These are phyloP conservation scores for Globisporangium cystogenes DNA, from an alignment of 352 stramenopile genomes.

Conservation along the genomic window DNA sequence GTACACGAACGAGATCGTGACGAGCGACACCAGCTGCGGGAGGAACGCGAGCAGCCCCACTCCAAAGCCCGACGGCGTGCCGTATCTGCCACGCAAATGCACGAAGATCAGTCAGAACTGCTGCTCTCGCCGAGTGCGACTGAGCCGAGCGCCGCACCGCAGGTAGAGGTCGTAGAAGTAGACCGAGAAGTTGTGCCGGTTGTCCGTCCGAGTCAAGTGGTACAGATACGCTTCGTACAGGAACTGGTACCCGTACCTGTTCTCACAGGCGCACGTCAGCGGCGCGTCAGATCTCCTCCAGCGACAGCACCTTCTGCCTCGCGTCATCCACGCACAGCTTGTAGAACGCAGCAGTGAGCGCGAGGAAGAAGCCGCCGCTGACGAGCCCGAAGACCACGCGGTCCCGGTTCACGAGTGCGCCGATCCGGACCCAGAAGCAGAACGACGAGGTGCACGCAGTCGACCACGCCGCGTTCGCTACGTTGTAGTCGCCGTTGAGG, in stretches of 20 bases:
- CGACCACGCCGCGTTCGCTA: slow-evolving; percentile 38
- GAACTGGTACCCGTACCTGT: slow-evolving; percentile 89
- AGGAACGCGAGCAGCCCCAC: slow-evolving; percentile 82
- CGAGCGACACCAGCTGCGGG: slow-evolving; percentile 70
- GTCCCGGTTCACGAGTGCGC: slow-evolving; percentile 54
- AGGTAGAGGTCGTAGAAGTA: slow-evolving; percentile 99
- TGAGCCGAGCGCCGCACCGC: slow-evolving; percentile 18
- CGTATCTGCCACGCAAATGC: slow-evolving; percentile 44
- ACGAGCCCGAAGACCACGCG: slow-evolving; percentile 88
- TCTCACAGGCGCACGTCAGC: not conserved
- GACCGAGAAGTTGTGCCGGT: slow-evolving; percentile 99
- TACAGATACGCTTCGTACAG: slow-evolving; percentile 97
- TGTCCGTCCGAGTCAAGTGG: slow-evolving; percentile 97
- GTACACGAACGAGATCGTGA: slow-evolving; percentile 66
- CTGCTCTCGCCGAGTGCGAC: not conserved
- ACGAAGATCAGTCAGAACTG: not conserved
- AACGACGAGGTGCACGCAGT: slow-evolving; percentile 40
- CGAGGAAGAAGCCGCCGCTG: slow-evolving; percentile 80
- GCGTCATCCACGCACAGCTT: slow-evolving; percentile 45
- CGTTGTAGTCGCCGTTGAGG: slow-evolving; percentile 59
- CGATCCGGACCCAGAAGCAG: slow-evolving; percentile 49
- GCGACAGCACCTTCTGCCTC: not conserved
- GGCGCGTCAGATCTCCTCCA: not conserved
- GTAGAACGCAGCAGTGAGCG: slow-evolving; percentile 83
- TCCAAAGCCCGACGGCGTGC: slow-evolving; percentile 65